Evolutionary conservation across 2,329 filamentous ascomycete genomes (phyloP), one percentile per base, ranked within the genome.

Genomic region (Penicillium sp.): DNA sequence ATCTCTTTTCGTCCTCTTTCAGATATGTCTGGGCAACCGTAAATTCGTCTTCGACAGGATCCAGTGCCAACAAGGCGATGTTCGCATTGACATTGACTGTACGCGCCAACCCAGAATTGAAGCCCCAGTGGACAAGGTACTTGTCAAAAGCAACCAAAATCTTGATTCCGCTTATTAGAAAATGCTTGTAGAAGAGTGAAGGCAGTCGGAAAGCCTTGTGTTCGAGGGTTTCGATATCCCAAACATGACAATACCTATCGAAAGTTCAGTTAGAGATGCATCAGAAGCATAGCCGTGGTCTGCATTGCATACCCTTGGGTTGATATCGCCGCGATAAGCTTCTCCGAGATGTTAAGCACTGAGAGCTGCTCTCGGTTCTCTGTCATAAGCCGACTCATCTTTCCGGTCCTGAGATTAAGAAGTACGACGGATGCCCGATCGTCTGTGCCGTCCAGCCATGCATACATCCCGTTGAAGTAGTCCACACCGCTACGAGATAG

Each of bases 201-300:
- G 65, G 57, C n/a, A 70, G 24, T 24, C 65, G 66, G 35, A 70
- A 62, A 8, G 40, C 54, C 20, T 47, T 49, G 24, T 55, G 29
- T 15, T 60, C 50, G 13, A 57, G 50, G 2, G 59, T 61, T 10
- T 52, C 23, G 13, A 63, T 41, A 37, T 64, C 52, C 65, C 66
- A 70, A n/a, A 63, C 58, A 51, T 67, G 56, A 37, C 66, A 69
- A 27, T 61, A 37, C 33, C 33, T 37, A 3, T 37, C 6, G 28
- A 20, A 18, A 18, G 33, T 5, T 37, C 18, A 20, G 9, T 20
- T 20, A 37, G 33, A 10, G 9, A 12, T 12, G 15, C 9, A 37
- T 4, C 3, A 37, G 1, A 37, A 3, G 8, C 8, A 12, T 20
- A 5, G 8, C 7, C 8, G 9, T 3, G 6, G 18, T 2, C 5